Percentiles rank a stretch among this genome's conserved stretches.
Evolutionary conservation across 2,329 filamentous ascomycete genomes (phyloP).

Genomic region (Hypoxylon sp.): DNA sequence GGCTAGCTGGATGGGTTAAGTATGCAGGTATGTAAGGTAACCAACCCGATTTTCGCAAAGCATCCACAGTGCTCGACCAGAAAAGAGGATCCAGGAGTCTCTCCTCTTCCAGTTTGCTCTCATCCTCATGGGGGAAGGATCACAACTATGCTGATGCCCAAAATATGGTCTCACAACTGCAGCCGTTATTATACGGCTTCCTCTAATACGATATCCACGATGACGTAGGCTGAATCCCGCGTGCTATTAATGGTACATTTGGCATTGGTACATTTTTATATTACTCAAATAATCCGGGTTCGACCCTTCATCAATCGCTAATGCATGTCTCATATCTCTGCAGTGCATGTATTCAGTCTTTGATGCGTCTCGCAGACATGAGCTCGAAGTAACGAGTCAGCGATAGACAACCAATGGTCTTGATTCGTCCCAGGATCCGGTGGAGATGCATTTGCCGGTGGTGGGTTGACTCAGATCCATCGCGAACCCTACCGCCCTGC

Average conservation of each 20-base stretch:
- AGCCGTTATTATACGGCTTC: constrained; percentile 5
- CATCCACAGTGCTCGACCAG: background rate
- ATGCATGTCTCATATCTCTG: constrained; percentile 36
- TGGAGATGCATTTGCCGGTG: constrained; percentile 43
- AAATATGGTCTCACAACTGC: constrained; percentile 7
- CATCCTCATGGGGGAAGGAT: background rate
- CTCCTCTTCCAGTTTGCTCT: constrained; percentile 6
- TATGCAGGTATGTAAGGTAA: too few species aligned
- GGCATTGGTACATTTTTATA: constrained; percentile 13
- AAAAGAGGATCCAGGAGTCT: background rate
- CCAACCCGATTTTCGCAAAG: constrained; percentile 2
- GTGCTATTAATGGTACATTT: constrained; percentile 27
- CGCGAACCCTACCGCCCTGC: constrained; percentile 35
- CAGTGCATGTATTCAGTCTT: constrained; percentile 20
- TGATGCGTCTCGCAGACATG: constrained; percentile 25
- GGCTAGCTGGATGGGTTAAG: constrained; percentile 12
- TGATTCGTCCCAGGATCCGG: constrained; percentile 41
- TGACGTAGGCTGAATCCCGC: constrained; percentile 27
- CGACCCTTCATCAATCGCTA: constrained; percentile 32
- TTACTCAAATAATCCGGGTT: constrained; percentile 17
- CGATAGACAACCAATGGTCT: constrained; percentile 12
- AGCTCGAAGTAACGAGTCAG: constrained; percentile 24
- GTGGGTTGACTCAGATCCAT: constrained; percentile 44
- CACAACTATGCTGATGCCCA: constrained; percentile 1
- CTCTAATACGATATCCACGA: constrained; percentile 14